These are phyloP conservation scores for Malbranchea zuffiana DNA, from an alignment of 2,329 filamentous ascomycete genomes.

Conservation along the genomic window DNA sequence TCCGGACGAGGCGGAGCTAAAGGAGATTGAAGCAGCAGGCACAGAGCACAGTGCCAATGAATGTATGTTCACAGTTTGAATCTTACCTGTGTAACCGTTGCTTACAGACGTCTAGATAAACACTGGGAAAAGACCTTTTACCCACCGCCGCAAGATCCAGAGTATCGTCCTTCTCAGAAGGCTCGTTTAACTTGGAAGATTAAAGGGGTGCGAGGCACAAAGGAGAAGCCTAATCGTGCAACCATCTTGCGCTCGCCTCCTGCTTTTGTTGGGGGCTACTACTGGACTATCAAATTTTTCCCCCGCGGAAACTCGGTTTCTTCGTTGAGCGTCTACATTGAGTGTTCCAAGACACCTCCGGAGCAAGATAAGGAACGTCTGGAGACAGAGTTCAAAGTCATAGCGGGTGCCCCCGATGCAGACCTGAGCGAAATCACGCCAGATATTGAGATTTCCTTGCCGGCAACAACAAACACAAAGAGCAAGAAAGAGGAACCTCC, in stretches of 20 bases:
- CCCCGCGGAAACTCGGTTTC: constrained; percentile 50
- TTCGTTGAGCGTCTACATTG: constrained; percentile 50
- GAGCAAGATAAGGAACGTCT: constrained; percentile 27
- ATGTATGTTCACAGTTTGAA: constrained; percentile 33
- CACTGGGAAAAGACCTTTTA: constrained; percentile 51
- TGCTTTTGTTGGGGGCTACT: constrained; percentile 47
- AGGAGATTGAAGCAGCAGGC: constrained; percentile 41
- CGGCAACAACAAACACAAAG: constrained; percentile 16
- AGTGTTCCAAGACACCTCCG: constrained; percentile 45
- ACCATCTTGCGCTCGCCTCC: constrained; percentile 48
- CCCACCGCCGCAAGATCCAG: constrained; percentile 46
- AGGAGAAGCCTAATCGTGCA: constrained; percentile 48
- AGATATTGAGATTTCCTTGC: constrained; percentile 24
- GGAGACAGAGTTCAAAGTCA: constrained; percentile 32
- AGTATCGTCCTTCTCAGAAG: constrained; percentile 43
- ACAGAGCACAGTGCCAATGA: constrained; percentile 47
- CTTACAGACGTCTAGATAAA: constrained; percentile 29
- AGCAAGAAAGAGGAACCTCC: neutral
- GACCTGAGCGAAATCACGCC: constrained; percentile 24
- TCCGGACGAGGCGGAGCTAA: constrained; percentile 48
- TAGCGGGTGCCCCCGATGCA: constrained; percentile 29
- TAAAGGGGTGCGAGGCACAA: constrained; percentile 49
- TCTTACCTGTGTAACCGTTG: constrained; percentile 16
- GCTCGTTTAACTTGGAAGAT: constrained; percentile 50
- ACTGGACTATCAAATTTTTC: constrained; percentile 57